Evolutionary conservation across 2,329 filamentous ascomycete species (phyloP).

Genomic region (Pseudocercospora musae): DNA sequence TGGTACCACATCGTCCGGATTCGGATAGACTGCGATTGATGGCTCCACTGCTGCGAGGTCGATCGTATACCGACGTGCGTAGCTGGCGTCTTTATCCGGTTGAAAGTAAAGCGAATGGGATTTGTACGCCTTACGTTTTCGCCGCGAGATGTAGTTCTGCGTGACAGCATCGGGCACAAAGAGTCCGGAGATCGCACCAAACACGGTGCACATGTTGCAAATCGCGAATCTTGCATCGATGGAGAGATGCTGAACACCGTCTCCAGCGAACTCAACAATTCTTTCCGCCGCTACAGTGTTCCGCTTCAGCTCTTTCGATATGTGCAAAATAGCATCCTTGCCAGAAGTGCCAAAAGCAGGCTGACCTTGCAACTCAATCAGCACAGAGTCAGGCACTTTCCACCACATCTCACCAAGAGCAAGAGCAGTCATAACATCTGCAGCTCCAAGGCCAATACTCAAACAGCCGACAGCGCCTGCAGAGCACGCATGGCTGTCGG

Average conservation of each 20-base stretch:
- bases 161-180: constrained; percentile 8
- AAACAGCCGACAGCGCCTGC: constrained; percentile 11
- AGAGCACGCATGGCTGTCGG: constrained; percentile 10
- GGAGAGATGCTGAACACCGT: neutral
- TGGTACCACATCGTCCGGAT: constrained; percentile 11
- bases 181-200: constrained; percentile 12
- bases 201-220: constrained; percentile 18
- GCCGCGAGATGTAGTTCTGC: neutral
- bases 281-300: constrained; percentile 13
- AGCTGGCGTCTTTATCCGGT: constrained; percentile 5
- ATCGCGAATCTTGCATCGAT: constrained; percentile 13
- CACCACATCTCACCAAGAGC: constrained; percentile 15
- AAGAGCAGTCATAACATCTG: constrained; percentile 15
- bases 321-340: constrained; percentile 16
- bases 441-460: constrained; percentile 15
- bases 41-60: constrained; percentile 8
- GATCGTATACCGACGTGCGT: neutral
- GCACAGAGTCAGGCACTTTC: constrained; percentile 13
- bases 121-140: neutral
- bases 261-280: constrained; percentile 11
- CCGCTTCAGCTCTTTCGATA: constrained; percentile 9
- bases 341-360: constrained; percentile 11
- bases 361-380: constrained; percentile 3
- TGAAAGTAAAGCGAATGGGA: constrained; percentile 8
- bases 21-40: constrained; percentile 7